Percentiles rank a stretch among this genome's conserved stretches.
phyloP scores from a whole-genome alignment of 331 rosid genomes.

The Prunus yedoensis region DNA sequence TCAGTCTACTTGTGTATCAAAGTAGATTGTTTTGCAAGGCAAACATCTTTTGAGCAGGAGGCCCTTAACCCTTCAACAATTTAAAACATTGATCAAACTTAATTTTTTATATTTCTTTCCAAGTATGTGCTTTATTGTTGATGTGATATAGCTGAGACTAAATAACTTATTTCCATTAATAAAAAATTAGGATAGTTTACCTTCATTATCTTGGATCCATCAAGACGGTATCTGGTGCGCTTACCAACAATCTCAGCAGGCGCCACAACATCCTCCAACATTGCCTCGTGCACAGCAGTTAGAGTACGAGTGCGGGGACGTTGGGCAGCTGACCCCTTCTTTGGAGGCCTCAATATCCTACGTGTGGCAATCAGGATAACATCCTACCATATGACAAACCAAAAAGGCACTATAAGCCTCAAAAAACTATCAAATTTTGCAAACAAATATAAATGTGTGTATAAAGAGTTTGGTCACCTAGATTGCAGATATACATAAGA shows the following conservation, averaged over 20 bases:
- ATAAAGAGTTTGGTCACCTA: background rate
- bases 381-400: conserved; percentile 41
- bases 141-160: background rate
- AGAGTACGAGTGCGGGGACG: conserved; percentile 91
- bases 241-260: conserved; percentile 97
- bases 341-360: conserved; percentile 87
- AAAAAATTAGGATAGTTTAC: conserved; percentile 22
- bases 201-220: conserved; percentile 95
- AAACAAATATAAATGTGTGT: background rate
- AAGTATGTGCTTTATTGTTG: too few species aligned
- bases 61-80: too few species aligned
- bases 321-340: conserved; percentile 89
- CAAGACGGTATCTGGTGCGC: conserved; percentile 68
- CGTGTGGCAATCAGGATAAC: conserved; percentile 78
- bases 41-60: too few species aligned
- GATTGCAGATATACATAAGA: too few species aligned
- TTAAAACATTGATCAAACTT: too few species aligned
- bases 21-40: too few species aligned
- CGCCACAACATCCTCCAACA: conserved; percentile 79
- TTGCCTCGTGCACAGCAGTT: conserved; percentile 89
- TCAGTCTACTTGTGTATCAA: too few species aligned
- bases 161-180: background rate
- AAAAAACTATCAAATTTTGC: background rate
- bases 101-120: too few species aligned
- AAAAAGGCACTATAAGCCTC: background rate